Evolutionary conservation across 768 basidiomycete species (phyloP), one percentile per base, ranked within the genome.

Genomic region (Erythrobasidium yunnanense): DNA sequence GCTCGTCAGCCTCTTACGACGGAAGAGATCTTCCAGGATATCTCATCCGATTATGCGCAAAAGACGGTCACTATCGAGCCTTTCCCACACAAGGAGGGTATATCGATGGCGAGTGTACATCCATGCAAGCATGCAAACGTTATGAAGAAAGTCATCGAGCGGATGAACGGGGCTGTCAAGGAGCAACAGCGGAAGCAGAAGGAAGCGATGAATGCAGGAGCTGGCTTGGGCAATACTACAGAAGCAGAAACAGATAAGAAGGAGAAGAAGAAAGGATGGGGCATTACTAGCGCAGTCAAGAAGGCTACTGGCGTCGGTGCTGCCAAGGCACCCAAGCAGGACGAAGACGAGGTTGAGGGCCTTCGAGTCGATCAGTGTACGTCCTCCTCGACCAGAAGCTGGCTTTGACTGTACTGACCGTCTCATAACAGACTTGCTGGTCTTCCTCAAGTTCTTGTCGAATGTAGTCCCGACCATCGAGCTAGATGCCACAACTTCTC

Each of bases 111-210:
- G 0, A 90, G 87, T 0, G 93, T 99, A 11, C 93, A 99, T 76
- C 93, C 93, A 1, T 99, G 93, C 83, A 96, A 95, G 75, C 93
- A 99, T 76, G 88, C 91, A 0, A 89, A 86, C 76, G 95, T 99
- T 66, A 99, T 99, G 95, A 96, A 95, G 83, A 97, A 96, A 76
- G 90, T 97, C 68, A 96, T 97, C 74, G 93, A 97, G 76, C 83
- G 93, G 65, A 96, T 97, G 91, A 95, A 97, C 77, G 83, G 83
- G 70, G 84, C 84, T 68, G 86, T 90, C 27, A 81, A 87, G 60
- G 88, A 85, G 67, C 85, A 88, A 74, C 88, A 90, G 75, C 81
- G 88, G 2, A 42, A 65, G 32, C 65, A 70, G 38, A 29, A 35
- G 23, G 56, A 29, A 20, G 84, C 85, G 17, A 81, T 83, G 67